Conservation (phyloP, 129 eudicot genomes). For the Artemisia tridentata region DNA sequence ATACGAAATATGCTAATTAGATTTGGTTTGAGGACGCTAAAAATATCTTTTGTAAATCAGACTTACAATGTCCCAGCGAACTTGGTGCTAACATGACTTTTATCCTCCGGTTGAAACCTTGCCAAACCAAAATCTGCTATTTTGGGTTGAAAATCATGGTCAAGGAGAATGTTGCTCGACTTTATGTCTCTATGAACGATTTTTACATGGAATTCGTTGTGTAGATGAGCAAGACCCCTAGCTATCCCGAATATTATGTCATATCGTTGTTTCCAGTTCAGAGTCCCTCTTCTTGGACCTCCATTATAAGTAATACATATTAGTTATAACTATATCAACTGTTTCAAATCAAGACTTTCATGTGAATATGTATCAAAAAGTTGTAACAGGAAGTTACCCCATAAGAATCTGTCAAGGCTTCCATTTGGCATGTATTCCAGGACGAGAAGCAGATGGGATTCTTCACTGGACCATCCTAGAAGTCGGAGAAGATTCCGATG, state of each 20-base stretch:
- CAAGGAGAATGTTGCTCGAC: constrained; percentile 49
- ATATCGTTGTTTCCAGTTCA: constrained; percentile 48
- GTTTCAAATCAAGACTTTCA: background rate
- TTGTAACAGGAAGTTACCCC: constrained; percentile 30
- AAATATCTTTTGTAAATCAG: background rate
- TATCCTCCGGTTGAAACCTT: constrained; percentile 51
- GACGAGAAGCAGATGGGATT: constrained; percentile 51
- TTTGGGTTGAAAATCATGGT: constrained; percentile 50
- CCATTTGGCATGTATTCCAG: constrained; percentile 63
- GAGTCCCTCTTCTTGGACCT: constrained; percentile 31
- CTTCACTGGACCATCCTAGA: constrained; percentile 54
- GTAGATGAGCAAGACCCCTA: constrained; percentile 53
- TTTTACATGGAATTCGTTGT: constrained; percentile 44
- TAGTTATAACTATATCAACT: constrained; percentile 6
- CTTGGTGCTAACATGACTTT: constrained; percentile 41
- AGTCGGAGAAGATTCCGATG: constrained; percentile 62
- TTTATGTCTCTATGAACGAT: constrained; percentile 57
- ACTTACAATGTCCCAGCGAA: constrained; percentile 63
- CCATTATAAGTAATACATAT: background rate
- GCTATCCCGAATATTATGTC: constrained; percentile 51
- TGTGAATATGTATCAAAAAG: background rate
- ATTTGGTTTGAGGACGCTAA: no score
- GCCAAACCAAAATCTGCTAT: constrained; percentile 67
- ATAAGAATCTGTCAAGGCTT: constrained; percentile 60
- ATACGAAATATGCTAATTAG: no score